Base-by-base conservation (phyloP, 2,329 filamentous ascomycete genomes). In the Neocatenulostroma microsporum region DNA sequence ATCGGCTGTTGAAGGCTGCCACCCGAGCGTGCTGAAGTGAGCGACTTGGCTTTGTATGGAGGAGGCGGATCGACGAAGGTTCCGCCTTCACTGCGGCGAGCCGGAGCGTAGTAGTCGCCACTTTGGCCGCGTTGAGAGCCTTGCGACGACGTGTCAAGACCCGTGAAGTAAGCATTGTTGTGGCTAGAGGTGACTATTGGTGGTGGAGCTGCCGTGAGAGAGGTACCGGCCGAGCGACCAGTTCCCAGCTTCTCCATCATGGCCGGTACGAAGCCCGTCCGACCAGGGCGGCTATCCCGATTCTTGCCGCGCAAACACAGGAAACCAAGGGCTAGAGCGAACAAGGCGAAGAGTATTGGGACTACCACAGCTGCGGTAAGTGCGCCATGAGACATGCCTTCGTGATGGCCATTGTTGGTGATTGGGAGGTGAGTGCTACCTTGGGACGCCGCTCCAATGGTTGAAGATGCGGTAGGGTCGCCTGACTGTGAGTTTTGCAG, bases 281-380 rank as follows among this genome's bases (percentile, higher is more conserved):
- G n/a, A n/a, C n/a, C n/a, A n/a, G n/a, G n/a, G n/a, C n/a, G n/a
- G n/a, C n/a, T n/a, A n/a, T 19, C 21, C 12, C 18, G 6, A 6
- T 5, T 15, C 23, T 15, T 19, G 32, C 47, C 30, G n/a, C 50
- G 50, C 13, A 50, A 33, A 24, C 41, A 43, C 35, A 48, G 21
- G 40, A 46, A 37, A 9, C 35, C 41, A 14, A 46, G 33, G 3
- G 36, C 24, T 20, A 43, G 28, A 5, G 40, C 19, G 4, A 40
- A n/a, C 5, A 44, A 26, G 13, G 37, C 44, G 24, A 45, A 20
- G 21, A 49, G 23, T 25, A 50, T 41, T 7, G 50, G 50, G 12
- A 49, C 37, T 2, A 45, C 36, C 11, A 53, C 42, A 4, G 49
- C 49, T 9, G 49, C 50, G 5, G 47, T 45, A 3, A 51, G 34